Conservation (phyloP, 1,139 yeast species). For the Geotrichum australiense region DNA sequence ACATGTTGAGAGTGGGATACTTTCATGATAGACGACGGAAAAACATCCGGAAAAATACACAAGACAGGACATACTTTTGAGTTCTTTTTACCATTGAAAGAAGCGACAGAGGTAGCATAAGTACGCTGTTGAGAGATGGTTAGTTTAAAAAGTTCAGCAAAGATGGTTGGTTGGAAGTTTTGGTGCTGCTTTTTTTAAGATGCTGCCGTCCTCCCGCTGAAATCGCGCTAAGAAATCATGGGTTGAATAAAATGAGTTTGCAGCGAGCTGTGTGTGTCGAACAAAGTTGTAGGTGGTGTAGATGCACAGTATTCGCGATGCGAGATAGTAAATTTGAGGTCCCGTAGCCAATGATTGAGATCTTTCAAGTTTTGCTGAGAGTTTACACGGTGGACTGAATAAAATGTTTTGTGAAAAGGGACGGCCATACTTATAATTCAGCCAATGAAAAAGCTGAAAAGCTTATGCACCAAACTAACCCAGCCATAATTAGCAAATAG, state of each 20-base stretch:
- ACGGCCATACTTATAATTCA: slow-evolving; percentile 1
- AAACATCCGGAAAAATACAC: slow-evolving; percentile 7
- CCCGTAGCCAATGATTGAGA: not conserved
- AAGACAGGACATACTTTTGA: slow-evolving; percentile 34
- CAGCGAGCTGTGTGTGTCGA: too few species aligned
- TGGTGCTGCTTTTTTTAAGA: not conserved
- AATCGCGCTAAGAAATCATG: too few species aligned
- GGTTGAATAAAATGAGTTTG: too few species aligned
- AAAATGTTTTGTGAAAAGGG: not conserved
- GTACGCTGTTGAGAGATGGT: slow-evolving; percentile 26
- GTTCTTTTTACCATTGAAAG: slow-evolving; percentile 51
- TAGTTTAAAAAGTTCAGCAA: too few species aligned
- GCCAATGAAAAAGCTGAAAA: slow-evolving; percentile 1
- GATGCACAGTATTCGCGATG: too few species aligned
- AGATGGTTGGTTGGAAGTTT: slow-evolving; percentile 32
- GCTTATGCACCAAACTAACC: not conserved
- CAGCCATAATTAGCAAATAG: not conserved
- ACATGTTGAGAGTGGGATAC: too few species aligned
- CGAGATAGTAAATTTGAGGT: not conserved
- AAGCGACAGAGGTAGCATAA: slow-evolving; percentile 47
- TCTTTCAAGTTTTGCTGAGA: not conserved
- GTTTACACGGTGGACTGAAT: not conserved
- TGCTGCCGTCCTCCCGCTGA: too few species aligned
- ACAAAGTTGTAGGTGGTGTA: too few species aligned
- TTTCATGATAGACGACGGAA: slow-evolving; percentile 12